Conservation (phyloP, 2,329 filamentous ascomycete genomes). For the Diaporthe vaccinii region DNA sequence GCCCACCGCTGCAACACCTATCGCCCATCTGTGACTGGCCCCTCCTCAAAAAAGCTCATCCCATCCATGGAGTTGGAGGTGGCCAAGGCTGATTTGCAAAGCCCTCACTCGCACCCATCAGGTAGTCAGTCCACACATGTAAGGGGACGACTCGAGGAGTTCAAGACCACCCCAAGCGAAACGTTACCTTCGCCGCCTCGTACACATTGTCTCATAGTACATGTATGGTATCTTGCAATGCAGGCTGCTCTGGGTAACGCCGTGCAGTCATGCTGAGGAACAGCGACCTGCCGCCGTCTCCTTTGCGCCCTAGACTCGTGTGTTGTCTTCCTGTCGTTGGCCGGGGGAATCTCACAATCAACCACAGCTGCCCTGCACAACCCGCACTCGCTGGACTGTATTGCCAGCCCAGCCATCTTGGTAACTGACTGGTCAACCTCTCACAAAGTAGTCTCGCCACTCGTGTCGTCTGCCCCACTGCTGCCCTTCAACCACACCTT, state of each 20-base stretch:
- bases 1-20: slow-evolving; percentile 3
- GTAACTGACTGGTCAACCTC: neutral
- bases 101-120: neutral
- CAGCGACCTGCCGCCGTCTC: neutral
- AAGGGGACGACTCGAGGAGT: neutral
- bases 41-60: neutral
- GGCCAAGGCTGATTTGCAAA: neutral
- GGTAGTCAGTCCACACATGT: too few relatives aligned
- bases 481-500: slow-evolving; percentile 70
- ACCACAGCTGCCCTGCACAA: neutral
- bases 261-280: neutral
- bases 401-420: neutral
- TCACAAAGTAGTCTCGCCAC: slow-evolving; percentile 45
- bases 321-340: neutral
- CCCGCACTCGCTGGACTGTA: neutral
- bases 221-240: neutral
- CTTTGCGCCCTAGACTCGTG: neutral
- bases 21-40: slow-evolving; percentile 18
- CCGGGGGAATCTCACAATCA: neutral
- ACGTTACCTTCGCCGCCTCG: neutral
- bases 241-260: neutral
- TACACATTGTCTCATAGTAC: neutral
- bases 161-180: neutral
- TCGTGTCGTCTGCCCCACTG: slow-evolving; percentile 59
- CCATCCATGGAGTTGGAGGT: neutral